phyloP scores from a whole-genome alignment of 306 rosid genomes.

The Casuarina cunninghamiana region DNA sequence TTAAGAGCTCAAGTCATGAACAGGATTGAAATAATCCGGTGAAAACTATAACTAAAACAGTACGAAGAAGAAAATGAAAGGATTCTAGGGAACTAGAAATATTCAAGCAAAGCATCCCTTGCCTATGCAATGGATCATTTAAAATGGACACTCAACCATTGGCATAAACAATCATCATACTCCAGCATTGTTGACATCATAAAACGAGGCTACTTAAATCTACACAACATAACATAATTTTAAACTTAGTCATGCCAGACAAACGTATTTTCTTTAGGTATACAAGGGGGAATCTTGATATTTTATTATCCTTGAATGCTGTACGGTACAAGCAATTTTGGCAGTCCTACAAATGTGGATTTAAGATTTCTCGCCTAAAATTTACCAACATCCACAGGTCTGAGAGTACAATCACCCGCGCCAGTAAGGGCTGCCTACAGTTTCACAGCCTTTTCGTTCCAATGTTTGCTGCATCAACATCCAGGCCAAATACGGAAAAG shows the following conservation, averaged over 20 bases:
- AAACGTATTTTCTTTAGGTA: neutral
- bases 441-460: slow-evolving; percentile 4
- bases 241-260: neutral
- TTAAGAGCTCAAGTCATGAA: neutral
- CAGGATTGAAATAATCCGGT: neutral
- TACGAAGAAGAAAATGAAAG: neutral
- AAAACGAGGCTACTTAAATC: neutral
- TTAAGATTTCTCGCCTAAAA: neutral
- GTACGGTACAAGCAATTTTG: slow-evolving; percentile 23
- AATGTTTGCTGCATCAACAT: slow-evolving; percentile 21
- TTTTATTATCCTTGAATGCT: slow-evolving; percentile 17
- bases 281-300: neutral
- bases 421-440: slow-evolving; percentile 8
- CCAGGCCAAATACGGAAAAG: slow-evolving; percentile 1
- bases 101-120: neutral
- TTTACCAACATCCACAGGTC: neutral
- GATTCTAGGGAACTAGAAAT: neutral
- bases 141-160: neutral
- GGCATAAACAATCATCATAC: neutral
- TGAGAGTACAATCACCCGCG: slow-evolving; percentile 11
- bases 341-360: slow-evolving; percentile 8
- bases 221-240: neutral
- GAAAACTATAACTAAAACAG: neutral
- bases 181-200: neutral
- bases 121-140: neutral